Percentiles rank a stretch among this genome's conserved stretches.
These are phyloP conservation scores for Phytophthora niederhauseri DNA, from an alignment of 352 stramenopile species.

Conservation along the genomic window DNA sequence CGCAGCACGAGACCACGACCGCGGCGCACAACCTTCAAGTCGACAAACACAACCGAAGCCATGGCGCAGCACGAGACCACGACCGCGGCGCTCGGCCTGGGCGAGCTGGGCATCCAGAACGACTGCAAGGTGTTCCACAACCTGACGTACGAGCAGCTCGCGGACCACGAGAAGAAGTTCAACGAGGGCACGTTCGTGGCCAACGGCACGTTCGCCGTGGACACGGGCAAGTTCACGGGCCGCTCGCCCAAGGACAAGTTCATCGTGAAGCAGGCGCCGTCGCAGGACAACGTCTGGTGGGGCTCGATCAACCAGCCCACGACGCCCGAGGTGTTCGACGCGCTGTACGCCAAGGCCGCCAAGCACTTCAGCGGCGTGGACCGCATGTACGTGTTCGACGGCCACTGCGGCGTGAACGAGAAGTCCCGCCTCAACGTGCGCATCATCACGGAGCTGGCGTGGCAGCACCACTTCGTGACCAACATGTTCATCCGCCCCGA, in stretches of 20 bases:
- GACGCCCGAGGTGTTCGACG: conserved; percentile 94
- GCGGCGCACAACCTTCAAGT: too few relatives aligned
- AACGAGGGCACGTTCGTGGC: conserved; percentile 92
- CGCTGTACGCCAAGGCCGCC: conserved; percentile 94
- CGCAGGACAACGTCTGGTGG: conserved; percentile 97
- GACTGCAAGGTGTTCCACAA: conserved; percentile 95
- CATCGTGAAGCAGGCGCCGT: conserved; percentile 94
- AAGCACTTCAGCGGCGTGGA: conserved; percentile 94
- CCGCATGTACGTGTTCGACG: conserved; percentile 97
- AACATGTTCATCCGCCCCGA: conserved; percentile 66
- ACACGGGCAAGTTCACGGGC: conserved; percentile 99
- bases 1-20: conserved; percentile 71
- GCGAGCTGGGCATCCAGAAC: conserved; percentile 38
- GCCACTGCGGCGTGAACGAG: conserved; percentile 94
- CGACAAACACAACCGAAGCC: conserved; percentile 5
- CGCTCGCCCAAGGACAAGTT: conserved; percentile 99
- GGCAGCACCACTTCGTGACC: conserved; percentile 93
- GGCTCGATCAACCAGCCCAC: conserved; percentile 95
- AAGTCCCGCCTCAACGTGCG: conserved; percentile 95
- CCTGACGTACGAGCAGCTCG: conserved; percentile 96
- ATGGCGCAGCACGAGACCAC: conserved; percentile 72
- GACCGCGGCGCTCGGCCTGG: conserved; percentile 63
- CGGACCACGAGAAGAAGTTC: conserved; percentile 95
- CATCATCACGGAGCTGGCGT: conserved; percentile 98
- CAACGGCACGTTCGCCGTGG: conserved; percentile 95